Evolutionary conservation across 1,284 basidiomycete species (phyloP), one percentile per base, ranked within the genome.

Genomic region (Mycena sp.): DNA sequence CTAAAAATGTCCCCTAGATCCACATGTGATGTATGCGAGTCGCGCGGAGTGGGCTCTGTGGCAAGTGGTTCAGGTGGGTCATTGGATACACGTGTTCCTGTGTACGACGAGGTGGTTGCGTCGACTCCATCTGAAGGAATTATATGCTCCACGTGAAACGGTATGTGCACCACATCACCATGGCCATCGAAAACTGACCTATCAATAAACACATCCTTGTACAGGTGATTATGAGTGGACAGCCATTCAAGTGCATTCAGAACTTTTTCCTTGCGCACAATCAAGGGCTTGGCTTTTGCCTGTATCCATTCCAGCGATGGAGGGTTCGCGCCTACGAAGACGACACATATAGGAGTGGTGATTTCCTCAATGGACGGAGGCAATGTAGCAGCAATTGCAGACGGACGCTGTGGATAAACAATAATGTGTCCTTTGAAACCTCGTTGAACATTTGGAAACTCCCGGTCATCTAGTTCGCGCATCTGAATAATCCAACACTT

Each of bases 351-450:
- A 11, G 72, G 71, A 0, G 68, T 69, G 0, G 63, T 51, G 2
- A 77, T 64, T 3, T 77, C 74, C 12, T 74, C 68, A 9, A 77
- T 43, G 12, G 66, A 46, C 16, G 76, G 78, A 7, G 78, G 78
- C 4, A 81, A 41, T 0, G 77, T 9, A 4, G 32, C 51, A 1
- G 69, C 65, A 25, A 80, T 37, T 6, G 41, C 32, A 1, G 67
- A 67, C 2, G 77, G 72, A 4, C 63, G 53, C 58, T 80, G 77
- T 2, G 78, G 78, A 67, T 73, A 78, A 6, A 79, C 67, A 19
- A 81, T 76, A 10, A 77, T 69, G 65, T 80, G 72, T 0, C 79
- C 79, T 61, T 69, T 70, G 9, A 78, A 17, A 6, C 71, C 78
- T 9, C 71, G 58, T 57, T 80, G 78, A 0, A 40, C 40, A 58